Evolutionary conservation across 805 yeast species (phyloP), one percentile per base, ranked within the genome.

Genomic region (Torulaspora microellipsoides): DNA sequence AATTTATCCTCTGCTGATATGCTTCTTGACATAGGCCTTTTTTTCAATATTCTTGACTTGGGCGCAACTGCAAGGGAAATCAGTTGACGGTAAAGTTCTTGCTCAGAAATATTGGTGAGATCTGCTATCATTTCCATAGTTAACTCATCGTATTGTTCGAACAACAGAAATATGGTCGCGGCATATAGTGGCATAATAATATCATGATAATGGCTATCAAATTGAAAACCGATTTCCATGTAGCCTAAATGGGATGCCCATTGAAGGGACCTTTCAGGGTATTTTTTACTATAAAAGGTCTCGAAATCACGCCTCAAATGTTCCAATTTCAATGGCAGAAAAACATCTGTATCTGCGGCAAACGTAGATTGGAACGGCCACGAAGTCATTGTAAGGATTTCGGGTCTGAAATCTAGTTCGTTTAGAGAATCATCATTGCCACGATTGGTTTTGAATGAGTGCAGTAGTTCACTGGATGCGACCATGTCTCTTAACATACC

Each of bases 211-310:
- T 78, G 75, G 27, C 80, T 75, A 4, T 83, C 80, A 52, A 82
- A 85, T 29, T 80, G 73, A 53, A 84, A 81, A 40, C 84, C 72
- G 42, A 91, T 71, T 55, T 90, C 97, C 46, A 87, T 81, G 5
- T 86, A 78, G 5, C 96, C 95, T 56, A 86, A 77, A 51, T 81
- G 80, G 17, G 90, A 86, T 30, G 88, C 81, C 97, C 97, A 93
- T 8, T 67, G 68, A 36, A 85, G 59, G 37, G 68, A 70, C 51
- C 95, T 69, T 8, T 87, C 85, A 40, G 65, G 71, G 54, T 80
- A 81, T 33, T 72, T 66, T 2, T 68, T 60, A 3, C 60, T 49
- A 52, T 85, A 85, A 52, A 69, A 78, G 6, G 61, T 56, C 45
- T 77, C 80, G 57, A 79, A 85, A 20, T 67, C 59, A 1, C 58